A percentile compares a stretch with the other conserved stretches of the same genome.
Evolutionary conservation across 768 basidiomycete species (phyloP).

Genomic region (Xerocomellus amylosporus): DNA sequence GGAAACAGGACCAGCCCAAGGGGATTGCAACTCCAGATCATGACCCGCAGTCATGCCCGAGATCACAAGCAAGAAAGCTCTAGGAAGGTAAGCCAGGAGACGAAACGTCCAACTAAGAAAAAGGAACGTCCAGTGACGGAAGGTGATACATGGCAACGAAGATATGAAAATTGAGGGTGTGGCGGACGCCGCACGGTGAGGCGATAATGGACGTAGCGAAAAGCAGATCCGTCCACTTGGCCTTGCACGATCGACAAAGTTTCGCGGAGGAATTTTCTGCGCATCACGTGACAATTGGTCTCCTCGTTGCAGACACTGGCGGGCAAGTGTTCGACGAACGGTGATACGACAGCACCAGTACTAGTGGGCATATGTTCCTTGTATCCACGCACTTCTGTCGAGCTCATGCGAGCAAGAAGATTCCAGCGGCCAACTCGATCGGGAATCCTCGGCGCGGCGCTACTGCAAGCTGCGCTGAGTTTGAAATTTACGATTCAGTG

Average conservation of each 20-base stretch:
- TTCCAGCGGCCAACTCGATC: slow-evolving; percentile 14
- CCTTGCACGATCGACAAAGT: slow-evolving; percentile 3
- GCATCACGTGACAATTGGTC: neutral
- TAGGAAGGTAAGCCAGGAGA: slow-evolving; percentile 5
- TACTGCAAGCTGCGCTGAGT: slow-evolving; percentile 9
- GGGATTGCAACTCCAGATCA: slow-evolving; percentile 26
- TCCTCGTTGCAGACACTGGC: neutral
- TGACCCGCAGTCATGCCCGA: slow-evolving; percentile 16
- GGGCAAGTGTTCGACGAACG: neutral
- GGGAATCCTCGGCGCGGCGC: slow-evolving; percentile 20
- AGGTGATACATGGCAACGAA: slow-evolving; percentile 23
- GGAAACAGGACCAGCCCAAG: slow-evolving; percentile 20
- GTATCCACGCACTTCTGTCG: neutral
- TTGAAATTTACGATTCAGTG: slow-evolving; percentile 21
- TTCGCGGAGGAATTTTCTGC: slow-evolving; percentile 1
- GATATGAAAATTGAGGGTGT: slow-evolving; percentile 13
- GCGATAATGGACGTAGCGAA: slow-evolving; percentile 9
- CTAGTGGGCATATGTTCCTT: neutral
- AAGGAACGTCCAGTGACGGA: slow-evolving; percentile 23
- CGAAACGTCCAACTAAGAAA: slow-evolving; percentile 23
- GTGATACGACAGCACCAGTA: neutral
- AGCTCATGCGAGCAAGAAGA: neutral
- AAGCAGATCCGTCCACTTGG: slow-evolving; percentile 10
- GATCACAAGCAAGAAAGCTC: slow-evolving; percentile 22
- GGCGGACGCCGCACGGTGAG: slow-evolving; percentile 25